Conservation (phyloP, 768 basidiomycete species). For the Steccherinum ochraceum region DNA sequence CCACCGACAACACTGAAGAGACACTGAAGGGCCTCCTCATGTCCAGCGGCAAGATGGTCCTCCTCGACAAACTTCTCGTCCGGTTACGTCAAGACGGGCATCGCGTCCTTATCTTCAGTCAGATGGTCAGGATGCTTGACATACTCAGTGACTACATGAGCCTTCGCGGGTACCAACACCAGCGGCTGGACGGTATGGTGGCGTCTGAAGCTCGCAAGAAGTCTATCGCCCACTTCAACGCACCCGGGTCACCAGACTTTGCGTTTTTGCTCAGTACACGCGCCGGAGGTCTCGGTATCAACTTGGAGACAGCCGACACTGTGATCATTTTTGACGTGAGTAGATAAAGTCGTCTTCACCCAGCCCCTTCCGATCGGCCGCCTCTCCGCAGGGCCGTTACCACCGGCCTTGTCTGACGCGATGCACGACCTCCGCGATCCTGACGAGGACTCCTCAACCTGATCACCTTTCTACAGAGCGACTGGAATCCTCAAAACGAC, state of each 20-base stretch:
- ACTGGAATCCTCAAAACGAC: constrained; percentile 99
- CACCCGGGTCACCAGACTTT: constrained; percentile 89
- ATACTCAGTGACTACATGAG: constrained; percentile 97
- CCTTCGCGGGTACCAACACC: constrained; percentile 84
- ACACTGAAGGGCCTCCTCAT: constrained; percentile 93
- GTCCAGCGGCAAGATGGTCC: constrained; percentile 97
- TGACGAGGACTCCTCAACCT: constrained; percentile 14
- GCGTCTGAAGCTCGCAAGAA: constrained; percentile 90
- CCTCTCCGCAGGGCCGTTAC: no score
- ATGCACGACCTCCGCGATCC: constrained; percentile 13
- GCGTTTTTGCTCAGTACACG: constrained; percentile 95
- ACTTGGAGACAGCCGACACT: constrained; percentile 97
- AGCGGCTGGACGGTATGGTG: constrained; percentile 94
- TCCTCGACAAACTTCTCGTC: constrained; percentile 93
- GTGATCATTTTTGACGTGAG: constrained; percentile 98
- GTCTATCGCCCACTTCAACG: constrained; percentile 96
- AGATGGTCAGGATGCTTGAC: constrained; percentile 99
- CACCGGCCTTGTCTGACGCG: background rate
- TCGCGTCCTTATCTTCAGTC: constrained; percentile 97
- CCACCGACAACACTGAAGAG: constrained; percentile 63
- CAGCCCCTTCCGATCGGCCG: background rate
- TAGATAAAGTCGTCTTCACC: constrained; percentile 6
- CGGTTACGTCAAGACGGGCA: constrained; percentile 89
- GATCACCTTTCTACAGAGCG: constrained; percentile 76
- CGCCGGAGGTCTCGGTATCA: constrained; percentile 97